Conservation (phyloP, 768 basidiomycete genomes). For the Kwoniella newhampshirensis region DNA sequence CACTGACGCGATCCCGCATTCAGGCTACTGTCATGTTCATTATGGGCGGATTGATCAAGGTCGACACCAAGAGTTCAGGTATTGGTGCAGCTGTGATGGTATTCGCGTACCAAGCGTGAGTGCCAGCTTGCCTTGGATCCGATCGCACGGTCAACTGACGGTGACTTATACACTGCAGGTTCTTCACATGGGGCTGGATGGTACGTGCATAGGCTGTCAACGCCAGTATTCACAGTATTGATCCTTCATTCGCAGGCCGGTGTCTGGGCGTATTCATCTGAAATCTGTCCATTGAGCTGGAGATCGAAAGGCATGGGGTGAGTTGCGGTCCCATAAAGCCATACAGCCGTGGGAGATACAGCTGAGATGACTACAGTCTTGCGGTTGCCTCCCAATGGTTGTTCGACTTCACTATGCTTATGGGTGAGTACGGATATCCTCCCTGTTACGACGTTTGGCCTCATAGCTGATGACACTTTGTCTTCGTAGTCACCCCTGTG, state of each 20-base stretch:
- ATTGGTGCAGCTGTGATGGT: conserved; percentile 21
- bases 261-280: conserved; percentile 19
- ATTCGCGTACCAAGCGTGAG: conserved; percentile 16
- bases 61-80: conserved; percentile 20
- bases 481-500: conserved; percentile 8
- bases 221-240: not conserved
- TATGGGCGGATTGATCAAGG: conserved; percentile 32
- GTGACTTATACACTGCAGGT: no score
- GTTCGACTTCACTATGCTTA: conserved; percentile 25
- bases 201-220: not conserved
- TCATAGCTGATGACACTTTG: no score
- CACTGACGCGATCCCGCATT: not conserved
- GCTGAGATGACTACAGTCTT: conserved; percentile 6
- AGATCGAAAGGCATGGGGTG: conserved; percentile 23
- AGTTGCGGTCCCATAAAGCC: no score
- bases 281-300: conserved; percentile 21
- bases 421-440: conserved; percentile 12
- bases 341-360: no score
- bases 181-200: conserved; percentile 18
- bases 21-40: conserved; percentile 32
- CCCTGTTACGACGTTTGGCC: no score
- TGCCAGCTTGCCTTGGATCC: no score
- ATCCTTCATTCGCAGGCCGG: conserved; percentile 5
- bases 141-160: no score
- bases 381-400: conserved; percentile 28